Base-by-base conservation (phyloP, 140 eudicot species). In the Cichorium intybus region DNA sequence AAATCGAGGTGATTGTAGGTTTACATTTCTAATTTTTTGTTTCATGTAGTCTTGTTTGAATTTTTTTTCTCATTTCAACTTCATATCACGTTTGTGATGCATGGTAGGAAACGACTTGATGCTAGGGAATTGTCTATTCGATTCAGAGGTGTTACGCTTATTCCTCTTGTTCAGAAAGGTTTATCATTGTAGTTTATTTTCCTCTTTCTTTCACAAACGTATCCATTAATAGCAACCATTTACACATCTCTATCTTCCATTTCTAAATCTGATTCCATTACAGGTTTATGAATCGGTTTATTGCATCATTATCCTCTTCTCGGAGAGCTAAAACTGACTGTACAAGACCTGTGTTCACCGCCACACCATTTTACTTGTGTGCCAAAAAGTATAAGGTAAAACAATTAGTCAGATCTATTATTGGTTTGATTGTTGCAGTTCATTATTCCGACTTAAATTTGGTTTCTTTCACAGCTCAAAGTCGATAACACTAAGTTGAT, bases 331-430 rank as follows among this genome's bases (percentile, higher is more conserved):
- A 83, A 70, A 83, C 95, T 58, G 97, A 93, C 66, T 84, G 81
- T 48, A 52, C 74, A 28, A 69, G 97, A 48, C 99, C 99, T 9
- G 99, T 86, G 26, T 93, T 88, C 64, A 81, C 85, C 4, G 99
- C 97, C 21, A 82, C 80, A 10, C 90, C 94, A 15, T 93, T 93
- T 71, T 88, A 93, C 81, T 79, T 93, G 70, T 88, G 97, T 65
- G 93, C 99, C 16, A 93, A 93, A 62, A 76, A 70, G 46, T 88
- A 88, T 56, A 88, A 88, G 90, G 96, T 92, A n/a, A n/a, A n/a
- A n/a, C n/a, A n/a, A n/a, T n/a, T n/a, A n/a, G n/a, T n/a, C n/a
- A n/a, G n/a, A n/a, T n/a, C n/a, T n/a, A n/a, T n/a, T 31, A 69
- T 26, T 3, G 6, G 58, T 60, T 62, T 21, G 59, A 47, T 20